Base-by-base conservation (phyloP, 805 yeast genomes). In the Grigorovia jiainica region DNA sequence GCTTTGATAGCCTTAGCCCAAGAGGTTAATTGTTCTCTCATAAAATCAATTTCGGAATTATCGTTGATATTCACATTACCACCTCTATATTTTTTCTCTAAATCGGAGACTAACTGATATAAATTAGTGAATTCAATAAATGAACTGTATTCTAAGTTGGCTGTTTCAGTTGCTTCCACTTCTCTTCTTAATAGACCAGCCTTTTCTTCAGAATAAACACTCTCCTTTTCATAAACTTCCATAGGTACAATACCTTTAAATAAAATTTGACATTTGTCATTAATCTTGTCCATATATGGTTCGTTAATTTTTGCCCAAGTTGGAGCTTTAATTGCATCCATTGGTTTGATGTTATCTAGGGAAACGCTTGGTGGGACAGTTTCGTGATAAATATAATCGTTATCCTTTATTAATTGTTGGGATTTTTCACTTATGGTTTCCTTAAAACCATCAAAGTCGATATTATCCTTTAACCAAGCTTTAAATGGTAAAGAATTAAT, bases 351-450 rank as follows among this genome's bases (percentile, higher is more conserved):
- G 15, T 41, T 36, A 19, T 54, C 63, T n/a, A 56, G 11, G 5
- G 55, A 50, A 2, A 48, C 74, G 24, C 63, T 62, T 4, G 75
- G 66, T 1, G 96, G 95, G 11, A 89, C 66, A 1, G 69, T 53
- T 17, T 82, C 90, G 60, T 92, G 95, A 56, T 85, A 90, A 30
- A 90, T 85, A 52, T 78, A 81, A 57, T 90, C 97, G 54, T 90
- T 90, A 55, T 90, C 97, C 50, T 83, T 87, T 20, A 73, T 78
- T 50, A 85, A 51, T 2, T 60, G 51, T 21, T 58, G 58, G 11
- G 66, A 47, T 38, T 70, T 66, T 13, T 59, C 61, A 15, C 67
- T 70, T 5, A 60, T 47, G 3, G 61, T 43, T 3, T 63, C 56
- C 32, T 61, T 57, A 33, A 62, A 54, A 1, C 52, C 46, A 17